A percentile compares a stretch with the other conserved stretches of the same genome.
Evolutionary conservation across 768 basidiomycete genomes (phyloP).

Genomic region (Mycena polygramma): DNA sequence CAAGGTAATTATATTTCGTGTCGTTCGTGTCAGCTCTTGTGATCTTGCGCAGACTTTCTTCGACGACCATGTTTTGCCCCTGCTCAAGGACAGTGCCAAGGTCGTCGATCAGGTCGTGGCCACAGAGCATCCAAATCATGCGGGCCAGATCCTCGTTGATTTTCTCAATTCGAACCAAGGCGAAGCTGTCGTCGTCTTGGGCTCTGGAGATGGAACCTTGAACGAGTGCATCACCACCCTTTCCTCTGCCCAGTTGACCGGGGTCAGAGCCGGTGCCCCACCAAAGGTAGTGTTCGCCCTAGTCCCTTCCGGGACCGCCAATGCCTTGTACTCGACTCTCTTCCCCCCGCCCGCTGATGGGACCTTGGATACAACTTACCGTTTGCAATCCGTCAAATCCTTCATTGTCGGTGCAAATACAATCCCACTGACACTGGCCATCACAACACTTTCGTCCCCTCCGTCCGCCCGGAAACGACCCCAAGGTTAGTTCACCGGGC

Average conservation of each 20-base stretch:
- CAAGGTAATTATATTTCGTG: constrained; percentile 36
- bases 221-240: constrained; percentile 88
- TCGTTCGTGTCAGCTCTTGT: not conserved
- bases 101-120: constrained; percentile 55
- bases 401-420: constrained; percentile 56
- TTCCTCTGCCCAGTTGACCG: constrained; percentile 43
- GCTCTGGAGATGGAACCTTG: constrained; percentile 93
- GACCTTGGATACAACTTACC: constrained; percentile 51
- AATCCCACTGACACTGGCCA: constrained; percentile 66
- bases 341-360: constrained; percentile 64
- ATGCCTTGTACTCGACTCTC: constrained; percentile 87
- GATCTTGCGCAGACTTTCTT: constrained; percentile 59
- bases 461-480: constrained; percentile 42
- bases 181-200: constrained; percentile 66
- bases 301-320: constrained; percentile 91
- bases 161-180: constrained; percentile 48
- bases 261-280: constrained; percentile 31
- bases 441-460: constrained; percentile 58
- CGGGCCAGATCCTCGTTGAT: constrained; percentile 60
- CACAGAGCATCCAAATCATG: constrained; percentile 69
- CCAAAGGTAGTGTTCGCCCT: constrained; percentile 56
- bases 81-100: constrained; percentile 60
- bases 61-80: constrained; percentile 71
- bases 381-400: constrained; percentile 68
- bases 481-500: constrained; percentile 20